Evolutionary conservation across 176 grass and related monocot species (phyloP), one percentile per base, ranked within the genome.

Genomic region (Poa annua): DNA sequence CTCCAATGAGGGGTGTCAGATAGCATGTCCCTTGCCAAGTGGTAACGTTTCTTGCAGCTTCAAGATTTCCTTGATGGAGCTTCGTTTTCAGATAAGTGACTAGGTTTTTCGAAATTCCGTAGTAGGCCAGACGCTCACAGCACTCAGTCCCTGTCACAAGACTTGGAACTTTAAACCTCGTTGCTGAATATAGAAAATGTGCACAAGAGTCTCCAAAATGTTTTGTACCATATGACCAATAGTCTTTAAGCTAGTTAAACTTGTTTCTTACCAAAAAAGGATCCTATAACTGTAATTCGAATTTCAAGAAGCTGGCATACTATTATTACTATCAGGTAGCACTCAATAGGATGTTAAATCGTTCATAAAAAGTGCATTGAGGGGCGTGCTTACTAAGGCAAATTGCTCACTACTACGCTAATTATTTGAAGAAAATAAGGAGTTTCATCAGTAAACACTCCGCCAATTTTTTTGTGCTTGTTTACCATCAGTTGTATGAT

Each of bases 1-100:
- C 96, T 61, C 96, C 92, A 74, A 98, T 70, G 59, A 98, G 89
- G 70, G 96, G 63, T 39, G 90, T 98, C 33, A 98, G 86, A 70
- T 98, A 98, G 87, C 96, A 98, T 82, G 96, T 98, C 66, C 92
- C 96, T 81, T 88, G 85, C 96, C 96, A 95, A 79, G 89, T 98
- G 21, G 77, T 93, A 69, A 98, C 89, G 86, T 83, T 88, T 89
- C 92, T 89, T 51, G 96, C 96, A 80, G 96, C 92, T 66, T 86
- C 79, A 6, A 86, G 85, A 89, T 98, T 98, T 39, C 86, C 80
- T 82, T 95, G 84, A 89, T 89, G 92, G 70, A 95, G 88, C 32
- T 86, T 88, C 38, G 71, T 76, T 83, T 82, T 95, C 33, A 98
- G 73, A 85, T 95, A 98, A 87, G 87, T 95, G 15, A 98, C 85